Percentiles rank a stretch among this genome's conserved stretches.
Conservation (phyloP, 2,329 filamentous ascomycete genomes). For the Teratosphaeria destructans region DNA sequence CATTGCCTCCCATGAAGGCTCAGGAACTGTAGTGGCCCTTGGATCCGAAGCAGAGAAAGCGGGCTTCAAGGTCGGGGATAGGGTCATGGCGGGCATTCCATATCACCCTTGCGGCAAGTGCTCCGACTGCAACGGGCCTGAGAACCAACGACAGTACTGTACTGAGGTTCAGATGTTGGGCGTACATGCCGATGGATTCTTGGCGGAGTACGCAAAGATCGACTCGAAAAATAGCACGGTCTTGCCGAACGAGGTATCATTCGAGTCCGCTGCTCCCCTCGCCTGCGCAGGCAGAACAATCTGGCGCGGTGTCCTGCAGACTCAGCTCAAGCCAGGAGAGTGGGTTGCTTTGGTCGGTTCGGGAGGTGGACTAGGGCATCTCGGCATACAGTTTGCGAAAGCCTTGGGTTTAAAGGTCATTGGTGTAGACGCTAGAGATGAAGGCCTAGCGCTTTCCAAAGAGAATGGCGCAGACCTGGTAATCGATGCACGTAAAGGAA, state of each 20-base stretch:
- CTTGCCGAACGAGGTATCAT: slow-evolving; percentile 40
- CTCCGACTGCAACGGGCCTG: slow-evolving; percentile 40
- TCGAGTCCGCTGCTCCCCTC: slow-evolving; percentile 45
- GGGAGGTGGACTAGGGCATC: slow-evolving; percentile 40
- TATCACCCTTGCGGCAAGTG: slow-evolving; percentile 46
- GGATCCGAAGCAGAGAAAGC: slow-evolving; percentile 25
- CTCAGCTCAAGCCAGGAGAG: slow-evolving; percentile 29
- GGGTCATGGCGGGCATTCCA: slow-evolving; percentile 47
- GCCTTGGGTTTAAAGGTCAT: slow-evolving; percentile 42
- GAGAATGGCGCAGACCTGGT: slow-evolving; percentile 42
- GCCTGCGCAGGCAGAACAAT: slow-evolving; percentile 47
- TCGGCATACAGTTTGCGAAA: slow-evolving; percentile 39
- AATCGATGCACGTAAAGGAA: slow-evolving; percentile 41
- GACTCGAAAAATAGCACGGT: slow-evolving; percentile 38
- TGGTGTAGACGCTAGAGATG: slow-evolving; percentile 46
- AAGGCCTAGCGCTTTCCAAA: slow-evolving; percentile 39
- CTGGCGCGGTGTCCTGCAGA: slow-evolving; percentile 37
- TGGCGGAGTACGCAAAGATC: slow-evolving; percentile 46
- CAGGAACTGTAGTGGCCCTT: slow-evolving; percentile 43
- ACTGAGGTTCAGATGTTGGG: slow-evolving; percentile 35
- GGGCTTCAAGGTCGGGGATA: slow-evolving; percentile 40
- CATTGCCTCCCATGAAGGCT: slow-evolving; percentile 48
- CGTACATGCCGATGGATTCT: slow-evolving; percentile 43
- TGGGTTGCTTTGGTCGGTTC: slow-evolving; percentile 30
- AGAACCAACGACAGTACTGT: slow-evolving; percentile 46